phyloP scores from a whole-genome alignment of 306 rosid species.

The Cotoneaster glaucophyllus region DNA sequence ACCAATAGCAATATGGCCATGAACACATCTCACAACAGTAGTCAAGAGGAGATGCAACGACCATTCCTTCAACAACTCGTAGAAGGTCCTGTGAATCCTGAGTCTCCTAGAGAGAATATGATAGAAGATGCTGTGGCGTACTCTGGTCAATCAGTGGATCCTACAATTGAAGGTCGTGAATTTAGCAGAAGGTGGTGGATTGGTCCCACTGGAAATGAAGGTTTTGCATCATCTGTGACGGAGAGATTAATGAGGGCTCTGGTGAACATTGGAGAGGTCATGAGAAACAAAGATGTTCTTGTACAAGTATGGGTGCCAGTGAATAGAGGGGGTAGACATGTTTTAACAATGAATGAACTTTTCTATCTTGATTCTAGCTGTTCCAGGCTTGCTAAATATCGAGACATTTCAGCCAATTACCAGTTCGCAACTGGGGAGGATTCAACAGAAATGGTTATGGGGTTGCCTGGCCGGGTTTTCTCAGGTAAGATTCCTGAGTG shows the following conservation, averaged over 20 bases:
- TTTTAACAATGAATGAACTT: constrained; percentile 59
- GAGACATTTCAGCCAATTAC: constrained; percentile 52
- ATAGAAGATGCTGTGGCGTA: constrained; percentile 18
- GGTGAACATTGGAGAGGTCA: constrained; percentile 42
- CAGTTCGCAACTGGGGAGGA: constrained; percentile 59
- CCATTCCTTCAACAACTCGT: constrained; percentile 15
- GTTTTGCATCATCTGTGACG: constrained; percentile 39
- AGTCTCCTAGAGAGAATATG: constrained; percentile 13
- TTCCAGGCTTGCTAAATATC: constrained; percentile 54
- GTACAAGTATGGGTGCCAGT: constrained; percentile 87
- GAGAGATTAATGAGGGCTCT: constrained; percentile 65
- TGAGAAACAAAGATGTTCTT: constrained; percentile 62
- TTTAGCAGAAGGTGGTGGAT: constrained; percentile 51
- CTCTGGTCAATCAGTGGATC: constrained; percentile 29
- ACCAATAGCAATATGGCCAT: constrained; percentile 7
- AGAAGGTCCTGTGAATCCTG: constrained; percentile 10
- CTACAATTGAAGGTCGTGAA: constrained; percentile 31
- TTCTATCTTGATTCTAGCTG: constrained; percentile 46
- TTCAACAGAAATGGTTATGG: constrained; percentile 39
- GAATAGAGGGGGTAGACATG: constrained; percentile 47
- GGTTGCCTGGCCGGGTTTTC: constrained; percentile 90
- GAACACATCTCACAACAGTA: constrained; percentile 22
- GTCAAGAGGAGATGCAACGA: constrained; percentile 26
- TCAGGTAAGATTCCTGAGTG: constrained; percentile 79
- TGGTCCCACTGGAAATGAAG: constrained; percentile 34